phyloP scores from a whole-genome alignment of 371 early-diverging fungal genomes.

The Fennellomyces sp. region DNA sequence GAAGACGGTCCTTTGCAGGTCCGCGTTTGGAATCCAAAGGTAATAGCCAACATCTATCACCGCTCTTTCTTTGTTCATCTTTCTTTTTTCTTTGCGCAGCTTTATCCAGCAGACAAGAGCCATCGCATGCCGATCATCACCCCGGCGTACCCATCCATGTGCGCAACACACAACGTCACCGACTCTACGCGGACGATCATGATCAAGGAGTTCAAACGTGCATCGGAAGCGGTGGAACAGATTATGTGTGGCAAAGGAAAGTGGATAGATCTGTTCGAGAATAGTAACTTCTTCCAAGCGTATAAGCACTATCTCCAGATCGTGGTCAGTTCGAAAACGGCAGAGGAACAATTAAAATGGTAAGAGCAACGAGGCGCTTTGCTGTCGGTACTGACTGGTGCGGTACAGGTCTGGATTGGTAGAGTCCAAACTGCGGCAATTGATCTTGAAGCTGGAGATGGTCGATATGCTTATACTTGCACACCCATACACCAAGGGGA shows the following conservation, averaged over 20 bases:
- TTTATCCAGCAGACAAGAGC: conserved; percentile 86
- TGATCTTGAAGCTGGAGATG: conserved; percentile 87
- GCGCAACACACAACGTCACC: conserved; percentile 99
- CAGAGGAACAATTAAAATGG: conserved; percentile 81
- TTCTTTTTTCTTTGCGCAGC: conserved; percentile 19
- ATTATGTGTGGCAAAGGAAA: conserved; percentile 68
- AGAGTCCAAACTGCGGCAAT: conserved; percentile 92
- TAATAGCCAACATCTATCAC: conserved; percentile 13
- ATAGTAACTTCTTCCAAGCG: conserved; percentile 87
- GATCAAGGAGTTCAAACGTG: conserved; percentile 84
- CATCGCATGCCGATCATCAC: conserved; percentile 99
- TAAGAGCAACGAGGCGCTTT: conserved; percentile 6
- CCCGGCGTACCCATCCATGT: conserved; percentile 99
- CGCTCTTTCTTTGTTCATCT: neutral
- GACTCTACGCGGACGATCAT: conserved; percentile 89
- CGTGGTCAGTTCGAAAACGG: conserved; percentile 74
- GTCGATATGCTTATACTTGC: conserved; percentile 81
- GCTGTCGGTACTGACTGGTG: too few species aligned
- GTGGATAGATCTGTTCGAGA: conserved; percentile 78
- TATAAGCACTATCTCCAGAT: conserved; percentile 96
- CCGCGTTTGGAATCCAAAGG: conserved; percentile 98
- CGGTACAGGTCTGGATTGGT: conserved; percentile 84
- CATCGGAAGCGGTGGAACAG: conserved; percentile 67
- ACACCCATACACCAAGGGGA: conserved; percentile 92
- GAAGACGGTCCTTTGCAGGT: conserved; percentile 93